Percentiles rank a stretch among this genome's conserved stretches.
phyloP scores from a whole-genome alignment of 2,329 filamentous ascomycete species.

The Talaromyces sp. region DNA sequence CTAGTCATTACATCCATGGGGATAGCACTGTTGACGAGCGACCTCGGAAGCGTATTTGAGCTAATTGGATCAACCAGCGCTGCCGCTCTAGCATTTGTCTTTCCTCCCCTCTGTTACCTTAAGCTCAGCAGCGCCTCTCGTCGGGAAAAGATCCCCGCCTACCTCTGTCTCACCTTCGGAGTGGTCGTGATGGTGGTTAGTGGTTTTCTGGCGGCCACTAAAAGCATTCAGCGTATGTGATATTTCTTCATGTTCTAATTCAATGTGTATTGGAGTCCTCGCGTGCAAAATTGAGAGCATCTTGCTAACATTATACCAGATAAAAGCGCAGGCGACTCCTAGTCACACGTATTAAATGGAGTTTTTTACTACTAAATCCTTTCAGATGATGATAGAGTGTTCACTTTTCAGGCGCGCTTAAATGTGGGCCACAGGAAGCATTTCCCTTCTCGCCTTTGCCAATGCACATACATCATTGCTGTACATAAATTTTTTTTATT shows the following conservation, averaged over 20 bases:
- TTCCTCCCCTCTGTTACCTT: conserved; percentile 93
- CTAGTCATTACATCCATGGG: conserved; percentile 79
- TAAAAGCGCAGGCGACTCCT: background rate
- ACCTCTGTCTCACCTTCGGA: conserved; percentile 76
- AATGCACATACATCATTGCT: background rate
- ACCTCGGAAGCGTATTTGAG: conserved; percentile 92
- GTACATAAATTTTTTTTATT: background rate
- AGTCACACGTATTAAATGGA: too few species aligned
- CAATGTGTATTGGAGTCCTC: background rate
- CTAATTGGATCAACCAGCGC: conserved; percentile 94
- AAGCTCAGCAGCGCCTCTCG: conserved; percentile 80
- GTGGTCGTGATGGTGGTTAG: conserved; percentile 78
- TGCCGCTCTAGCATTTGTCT: conserved; percentile 89
- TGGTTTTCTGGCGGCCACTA: conserved; percentile 70
- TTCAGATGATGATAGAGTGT: background rate
- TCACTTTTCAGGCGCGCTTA: too few species aligned
- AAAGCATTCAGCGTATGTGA: conserved; percentile 59
- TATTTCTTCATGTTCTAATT: background rate
- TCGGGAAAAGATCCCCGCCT: conserved; percentile 72
- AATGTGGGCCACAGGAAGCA: too few species aligned
- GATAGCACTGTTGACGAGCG: conserved; percentile 83
- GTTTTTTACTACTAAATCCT: too few species aligned
- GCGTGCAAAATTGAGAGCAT: too few species aligned
- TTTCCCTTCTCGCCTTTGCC: background rate
- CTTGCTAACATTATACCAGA: background rate